Evolutionary conservation across 1,284 basidiomycete species (phyloP), one percentile per base, ranked within the genome.

Genomic region (Moniliella sp.): DNA sequence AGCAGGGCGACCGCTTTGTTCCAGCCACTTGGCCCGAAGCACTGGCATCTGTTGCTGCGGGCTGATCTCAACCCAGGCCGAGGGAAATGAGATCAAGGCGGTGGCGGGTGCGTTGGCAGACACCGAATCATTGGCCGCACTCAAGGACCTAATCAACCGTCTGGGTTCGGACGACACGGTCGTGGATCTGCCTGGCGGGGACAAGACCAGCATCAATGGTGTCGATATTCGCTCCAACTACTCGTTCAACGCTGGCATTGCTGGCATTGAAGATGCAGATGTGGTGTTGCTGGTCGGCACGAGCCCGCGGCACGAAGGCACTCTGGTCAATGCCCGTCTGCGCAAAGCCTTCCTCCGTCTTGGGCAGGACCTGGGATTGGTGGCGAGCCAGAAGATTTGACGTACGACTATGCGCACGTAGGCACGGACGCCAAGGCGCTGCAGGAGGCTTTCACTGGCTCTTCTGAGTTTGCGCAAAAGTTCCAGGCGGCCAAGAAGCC

Each of bases 261-360:
- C 81, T 25, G 79, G 80, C 28, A 70, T 88, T 27, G 88, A 91
- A 57, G 70, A 78, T 39, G 86, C 88, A 17, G 91, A 99, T 57
- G 80, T 68, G 19, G 79, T 99, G 44, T 72, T 97, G 12, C 73
- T 99, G 21, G 74, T 97, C 50, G 88, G 88, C 45, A 93, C 84
- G 34, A 94, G 97, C 66, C 88, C 88, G 9, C 73, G 91, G 29
- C 86, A 94, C 61, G 91, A 99, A 65, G 91, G 84, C 5, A 79
- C 91, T 18, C 86, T 94, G 37, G 69, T 97, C 57, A 97, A 97
- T 70, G 84, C 86, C 8, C 78, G 88, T 46, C 81, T 97, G 55
- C 74, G 88, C 57, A 88, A 84, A 69, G 77, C 74, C 46, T 97
- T 81, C 78, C 62, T 97, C 46, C 75, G 83, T 56, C 75, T 72